Conservation (phyloP, 2,329 filamentous ascomycete genomes). For the Fusarium sterilihyphosum region DNA sequence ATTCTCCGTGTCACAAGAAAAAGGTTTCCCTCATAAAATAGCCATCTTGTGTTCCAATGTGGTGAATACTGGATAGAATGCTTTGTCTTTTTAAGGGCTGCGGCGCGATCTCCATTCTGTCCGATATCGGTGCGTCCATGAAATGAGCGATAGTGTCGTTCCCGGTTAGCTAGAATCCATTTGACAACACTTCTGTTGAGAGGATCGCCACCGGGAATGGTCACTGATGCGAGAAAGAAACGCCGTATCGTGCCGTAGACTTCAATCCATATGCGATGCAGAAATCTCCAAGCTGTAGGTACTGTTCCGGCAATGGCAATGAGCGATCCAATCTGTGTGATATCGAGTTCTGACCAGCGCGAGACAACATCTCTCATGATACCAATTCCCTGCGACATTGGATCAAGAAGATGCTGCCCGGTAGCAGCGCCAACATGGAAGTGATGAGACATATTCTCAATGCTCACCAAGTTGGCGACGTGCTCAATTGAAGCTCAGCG, state of each 20-base stretch:
- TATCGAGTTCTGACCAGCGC: conserved; percentile 57
- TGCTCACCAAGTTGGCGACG: background rate
- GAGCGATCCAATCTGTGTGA: conserved; percentile 57
- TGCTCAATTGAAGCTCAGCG: conserved; percentile 4
- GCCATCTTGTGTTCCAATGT: conserved; percentile 57
- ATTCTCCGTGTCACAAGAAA: conserved; percentile 57
- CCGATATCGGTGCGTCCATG: conserved; percentile 55
- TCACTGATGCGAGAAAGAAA: conserved; percentile 57
- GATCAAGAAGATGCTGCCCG: conserved; percentile 38
- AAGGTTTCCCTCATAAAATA: conserved; percentile 59
- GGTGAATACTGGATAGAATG: conserved; percentile 56
- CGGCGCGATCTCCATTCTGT: conserved; percentile 49
- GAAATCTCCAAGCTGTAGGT: conserved; percentile 52
- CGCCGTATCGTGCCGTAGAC: conserved; percentile 53
- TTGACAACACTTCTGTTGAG: conserved; percentile 57
- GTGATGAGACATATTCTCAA: conserved; percentile 32
- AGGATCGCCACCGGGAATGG: conserved; percentile 55
- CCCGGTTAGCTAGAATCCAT: conserved; percentile 56
- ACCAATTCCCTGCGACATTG: conserved; percentile 47
- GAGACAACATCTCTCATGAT: conserved; percentile 51
- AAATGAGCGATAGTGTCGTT: conserved; percentile 53
- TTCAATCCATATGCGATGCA: conserved; percentile 50
- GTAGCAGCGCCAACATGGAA: conserved; percentile 37
- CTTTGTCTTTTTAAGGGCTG: conserved; percentile 53
- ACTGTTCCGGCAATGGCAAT: conserved; percentile 56